Conservation (phyloP, 148 eudicot species). For the Beta vulgaris region DNA sequence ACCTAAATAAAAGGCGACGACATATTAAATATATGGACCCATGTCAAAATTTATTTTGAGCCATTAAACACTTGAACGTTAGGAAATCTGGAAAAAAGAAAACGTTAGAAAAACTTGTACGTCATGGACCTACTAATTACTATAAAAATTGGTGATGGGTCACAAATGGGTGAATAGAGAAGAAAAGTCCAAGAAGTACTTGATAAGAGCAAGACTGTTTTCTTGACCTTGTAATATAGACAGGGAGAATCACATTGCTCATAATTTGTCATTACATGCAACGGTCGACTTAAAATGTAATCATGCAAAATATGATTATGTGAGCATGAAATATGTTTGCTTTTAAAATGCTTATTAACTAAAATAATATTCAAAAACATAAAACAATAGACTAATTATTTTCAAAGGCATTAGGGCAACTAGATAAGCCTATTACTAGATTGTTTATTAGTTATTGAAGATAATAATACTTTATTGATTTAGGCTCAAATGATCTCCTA, state of each 20-base stretch:
- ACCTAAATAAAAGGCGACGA: not conserved
- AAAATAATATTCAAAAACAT: too few species aligned
- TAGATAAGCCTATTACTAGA: too few species aligned
- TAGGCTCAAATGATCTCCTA: too few species aligned
- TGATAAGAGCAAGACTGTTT: slow-evolving; percentile 15
- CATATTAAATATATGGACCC: not conserved
- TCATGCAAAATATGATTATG: not conserved
- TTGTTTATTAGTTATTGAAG: too few species aligned
- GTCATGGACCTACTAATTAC: not conserved
- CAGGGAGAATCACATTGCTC: slow-evolving; percentile 9
- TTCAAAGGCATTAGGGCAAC: too few species aligned
- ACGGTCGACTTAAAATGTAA: slow-evolving; percentile 24
- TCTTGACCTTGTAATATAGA: not conserved
- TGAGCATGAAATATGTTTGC: not conserved
- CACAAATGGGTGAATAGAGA: not conserved
- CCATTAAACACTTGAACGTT: too few species aligned
- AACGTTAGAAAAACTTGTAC: slow-evolving; percentile 19
- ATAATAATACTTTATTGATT: too few species aligned
- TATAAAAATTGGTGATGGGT: not conserved
- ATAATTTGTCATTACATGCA: slow-evolving; percentile 20
- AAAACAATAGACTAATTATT: too few species aligned
- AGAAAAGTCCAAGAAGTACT: slow-evolving; percentile 24
- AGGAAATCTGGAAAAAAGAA: too few species aligned
- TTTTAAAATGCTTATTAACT: not conserved
- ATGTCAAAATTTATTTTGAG: not conserved